Evolutionary conservation across 2,329 filamentous ascomycete species (phyloP), one percentile per base, ranked within the genome.

Genomic region (Cladorrhinum sp.): DNA sequence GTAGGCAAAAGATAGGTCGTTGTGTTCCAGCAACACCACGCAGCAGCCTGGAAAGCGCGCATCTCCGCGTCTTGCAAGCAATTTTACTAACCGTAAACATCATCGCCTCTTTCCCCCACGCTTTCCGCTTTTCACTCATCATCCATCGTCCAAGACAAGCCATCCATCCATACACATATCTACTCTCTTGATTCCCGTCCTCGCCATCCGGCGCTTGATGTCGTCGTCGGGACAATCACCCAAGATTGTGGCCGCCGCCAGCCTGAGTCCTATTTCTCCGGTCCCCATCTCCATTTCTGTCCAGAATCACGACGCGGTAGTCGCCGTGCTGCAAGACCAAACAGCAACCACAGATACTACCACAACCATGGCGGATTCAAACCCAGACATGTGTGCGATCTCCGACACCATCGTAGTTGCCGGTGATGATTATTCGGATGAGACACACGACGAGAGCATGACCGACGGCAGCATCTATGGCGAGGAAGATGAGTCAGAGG

Each of bases 241-340:
- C 51, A 75, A 79, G 69, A 69, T 82, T 64, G 76, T 81, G 77
- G 81, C 81, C 67, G 77, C 80, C 67, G 81, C 81, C 73, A 76
- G 79, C 71, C 74, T 84, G 60, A 81, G 77, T 52, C 81, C 81
- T 12, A 69, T 83, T 54, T 83, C 81, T 55, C 82, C 81, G 41
- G 41, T 45, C 41, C 41, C 41, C 52, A 60, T 60, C 73, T 78
- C 60, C 75, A 79, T 60, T 69, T 62, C 66, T 57, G 55, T 81
- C 61, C 76, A 82, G 65, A 76, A 75, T 78, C 59, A 77, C 79
- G 24, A 73, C 80, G 50, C 78, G 58, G 74, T 79, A 62, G 77
- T 83, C 57, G 80, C 81, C 29, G 73, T 75, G 24, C 79, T 84
- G 60, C 81, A 84, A 69, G 75, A 81, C 62, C 81, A 79, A 58